Conservation (phyloP, 305 asterid genomes). For the Monarda citriodora region DNA sequence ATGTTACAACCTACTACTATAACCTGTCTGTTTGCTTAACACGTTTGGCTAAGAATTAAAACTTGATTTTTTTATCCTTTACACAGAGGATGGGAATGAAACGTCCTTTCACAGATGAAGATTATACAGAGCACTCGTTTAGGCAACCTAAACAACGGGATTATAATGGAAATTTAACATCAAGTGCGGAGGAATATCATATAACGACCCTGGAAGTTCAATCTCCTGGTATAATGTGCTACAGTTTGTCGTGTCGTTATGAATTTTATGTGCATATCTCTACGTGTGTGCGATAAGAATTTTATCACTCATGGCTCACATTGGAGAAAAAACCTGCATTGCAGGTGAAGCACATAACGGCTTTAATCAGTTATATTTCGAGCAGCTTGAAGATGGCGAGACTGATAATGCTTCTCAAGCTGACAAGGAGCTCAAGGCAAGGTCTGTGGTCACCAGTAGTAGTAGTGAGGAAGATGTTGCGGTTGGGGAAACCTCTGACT, state of each 20-base stretch:
- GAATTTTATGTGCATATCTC: not conserved
- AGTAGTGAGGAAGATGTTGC: conserved; percentile 58
- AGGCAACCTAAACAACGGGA: conserved; percentile 50
- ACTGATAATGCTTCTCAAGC: conserved; percentile 22
- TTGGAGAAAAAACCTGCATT: conserved; percentile 4
- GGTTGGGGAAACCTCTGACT: conserved; percentile 31
- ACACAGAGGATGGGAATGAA: conserved; percentile 61
- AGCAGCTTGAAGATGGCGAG: conserved; percentile 33
- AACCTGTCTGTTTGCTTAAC: not conserved
- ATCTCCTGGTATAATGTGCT: conserved; percentile 36
- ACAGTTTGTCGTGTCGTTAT: not conserved
- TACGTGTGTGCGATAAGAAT: not conserved
- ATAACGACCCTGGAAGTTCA: conserved; percentile 22
- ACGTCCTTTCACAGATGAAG: conserved; percentile 53
- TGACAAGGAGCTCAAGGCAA: conserved; percentile 38
- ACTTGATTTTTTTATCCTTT: conserved; percentile 15
- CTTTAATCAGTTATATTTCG: conserved; percentile 26
- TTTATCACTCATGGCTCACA: not conserved
- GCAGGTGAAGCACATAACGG: conserved; percentile 44
- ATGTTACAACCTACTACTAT: not conserved
- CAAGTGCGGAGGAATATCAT: conserved; percentile 28
- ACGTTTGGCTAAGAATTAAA: not conserved
- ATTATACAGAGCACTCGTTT: conserved; percentile 40
- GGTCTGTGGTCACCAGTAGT: conserved; percentile 55
- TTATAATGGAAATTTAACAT: conserved; percentile 23